Conservation (phyloP, 306 rosid species). For the Senna siamea region DNA sequence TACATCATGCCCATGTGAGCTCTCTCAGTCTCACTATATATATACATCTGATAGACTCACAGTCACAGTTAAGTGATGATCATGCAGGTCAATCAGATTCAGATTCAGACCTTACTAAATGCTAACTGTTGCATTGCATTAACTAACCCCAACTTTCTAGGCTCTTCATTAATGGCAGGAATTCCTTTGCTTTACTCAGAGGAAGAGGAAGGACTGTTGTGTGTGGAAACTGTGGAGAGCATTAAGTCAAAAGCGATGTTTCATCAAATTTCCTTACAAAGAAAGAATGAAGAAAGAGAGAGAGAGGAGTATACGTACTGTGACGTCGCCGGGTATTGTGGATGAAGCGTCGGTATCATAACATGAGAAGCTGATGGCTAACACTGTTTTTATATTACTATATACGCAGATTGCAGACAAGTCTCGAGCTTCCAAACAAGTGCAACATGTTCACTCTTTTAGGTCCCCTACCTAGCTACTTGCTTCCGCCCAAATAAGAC, state of each 20-base stretch:
- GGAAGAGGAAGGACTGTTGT: too few relatives aligned
- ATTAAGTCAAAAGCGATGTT: constrained; percentile 52
- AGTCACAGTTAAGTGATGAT: too few relatives aligned
- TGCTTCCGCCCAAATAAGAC: too few relatives aligned
- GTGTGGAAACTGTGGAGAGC: constrained; percentile 18
- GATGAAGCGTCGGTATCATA: constrained; percentile 62
- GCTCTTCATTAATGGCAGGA: constrained; percentile 36
- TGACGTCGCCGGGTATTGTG: constrained; percentile 54
- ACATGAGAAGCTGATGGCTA: constrained; percentile 56
- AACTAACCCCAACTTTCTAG: neutral
- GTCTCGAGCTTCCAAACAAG: constrained; percentile 37
- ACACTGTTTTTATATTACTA: constrained; percentile 45
- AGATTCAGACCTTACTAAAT: constrained; percentile 19
- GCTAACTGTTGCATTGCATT: constrained; percentile 4
- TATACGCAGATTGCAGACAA: constrained; percentile 27
- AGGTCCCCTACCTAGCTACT: constrained; percentile 39
- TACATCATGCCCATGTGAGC: constrained; percentile 30
- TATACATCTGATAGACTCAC: too few relatives aligned
- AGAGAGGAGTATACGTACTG: too few relatives aligned
- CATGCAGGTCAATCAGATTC: too few relatives aligned
- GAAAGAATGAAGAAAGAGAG: constrained; percentile 40
- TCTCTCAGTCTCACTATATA: too few relatives aligned
- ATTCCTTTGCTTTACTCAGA: constrained; percentile 49
- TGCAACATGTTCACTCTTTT: constrained; percentile 10
- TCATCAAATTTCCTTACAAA: constrained; percentile 53